Percentiles rank a stretch among this genome's conserved stretches.
Evolutionary conservation across 371 early-diverging fungal species (phyloP).

Genomic region (Fennellomyces sp.): DNA sequence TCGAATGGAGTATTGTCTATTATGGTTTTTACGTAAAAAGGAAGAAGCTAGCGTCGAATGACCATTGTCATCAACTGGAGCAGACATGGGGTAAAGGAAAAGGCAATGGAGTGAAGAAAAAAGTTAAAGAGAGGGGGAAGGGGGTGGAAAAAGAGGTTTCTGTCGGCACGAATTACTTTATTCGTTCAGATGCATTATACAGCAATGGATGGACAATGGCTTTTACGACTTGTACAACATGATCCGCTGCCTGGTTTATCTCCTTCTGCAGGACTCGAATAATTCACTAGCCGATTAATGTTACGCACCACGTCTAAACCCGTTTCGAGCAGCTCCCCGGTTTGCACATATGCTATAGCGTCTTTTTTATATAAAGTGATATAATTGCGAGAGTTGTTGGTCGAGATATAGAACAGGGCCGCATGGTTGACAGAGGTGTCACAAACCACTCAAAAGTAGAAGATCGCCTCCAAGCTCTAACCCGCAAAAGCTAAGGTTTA

Average conservation of each 20-base stretch:
- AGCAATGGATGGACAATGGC: slow-evolving; percentile 4
- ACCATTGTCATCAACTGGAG: slow-evolving; percentile 16
- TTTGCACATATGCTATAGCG: too few relatives aligned
- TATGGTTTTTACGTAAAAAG: slow-evolving; percentile 3
- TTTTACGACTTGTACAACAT: neutral
- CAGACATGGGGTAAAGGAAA: slow-evolving; percentile 6
- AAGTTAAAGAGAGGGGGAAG: neutral
- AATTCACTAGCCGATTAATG: neutral
- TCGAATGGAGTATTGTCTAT: neutral
- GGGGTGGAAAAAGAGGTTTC: neutral
- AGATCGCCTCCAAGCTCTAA: neutral
- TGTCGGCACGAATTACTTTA: neutral
- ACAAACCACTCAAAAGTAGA: neutral
- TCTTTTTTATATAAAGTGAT: too few relatives aligned
- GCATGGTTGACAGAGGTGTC: neutral
- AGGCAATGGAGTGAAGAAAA: slow-evolving; percentile 1
- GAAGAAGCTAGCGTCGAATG: slow-evolving; percentile 4
- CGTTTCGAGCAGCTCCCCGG: too few relatives aligned
- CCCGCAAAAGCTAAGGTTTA: neutral
- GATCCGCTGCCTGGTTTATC: neutral
- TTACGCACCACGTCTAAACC: too few relatives aligned
- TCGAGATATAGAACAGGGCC: too few relatives aligned
- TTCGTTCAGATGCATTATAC: slow-evolving; percentile 1
- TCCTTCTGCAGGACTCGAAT: neutral
- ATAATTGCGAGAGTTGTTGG: too few relatives aligned